phyloP scores from a whole-genome alignment of 805 yeast species.

The Sporopachydermia quercuum region DNA sequence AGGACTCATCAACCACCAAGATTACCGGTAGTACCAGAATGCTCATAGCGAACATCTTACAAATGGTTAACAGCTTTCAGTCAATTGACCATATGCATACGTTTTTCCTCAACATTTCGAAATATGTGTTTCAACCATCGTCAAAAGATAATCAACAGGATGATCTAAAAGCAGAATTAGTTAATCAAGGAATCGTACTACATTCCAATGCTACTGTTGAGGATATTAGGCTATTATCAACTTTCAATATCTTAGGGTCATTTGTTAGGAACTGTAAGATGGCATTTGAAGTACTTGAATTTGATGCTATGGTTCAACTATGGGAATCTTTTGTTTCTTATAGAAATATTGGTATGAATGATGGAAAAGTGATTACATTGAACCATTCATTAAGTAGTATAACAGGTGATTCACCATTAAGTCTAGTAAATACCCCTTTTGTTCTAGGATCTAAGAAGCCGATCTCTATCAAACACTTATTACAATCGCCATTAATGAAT shows the following conservation, averaged over 20 bases:
- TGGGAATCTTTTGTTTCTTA: conserved; percentile 24
- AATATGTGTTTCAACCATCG: conserved; percentile 1
- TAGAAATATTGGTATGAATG: conserved; percentile 9
- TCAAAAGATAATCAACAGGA: conserved; percentile 2
- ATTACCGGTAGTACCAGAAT: conserved; percentile 5
- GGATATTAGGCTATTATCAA: conserved; percentile 2
- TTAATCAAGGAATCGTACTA: background rate
- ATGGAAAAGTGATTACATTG: conserved; percentile 4
- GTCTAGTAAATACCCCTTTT: conserved; percentile 6
- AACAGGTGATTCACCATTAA: conserved; percentile 2
- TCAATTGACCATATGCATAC: background rate
- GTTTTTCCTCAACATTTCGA: background rate
- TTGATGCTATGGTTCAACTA: conserved; percentile 26
- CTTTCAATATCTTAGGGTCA: conserved; percentile 1
- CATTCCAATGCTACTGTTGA: conserved; percentile 2
- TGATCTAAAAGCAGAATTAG: background rate
- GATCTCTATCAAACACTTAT: conserved; percentile 4
- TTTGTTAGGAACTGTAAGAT: conserved; percentile 9
- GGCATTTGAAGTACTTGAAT: conserved; percentile 23
- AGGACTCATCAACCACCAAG: conserved; percentile 7
- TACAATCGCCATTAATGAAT: background rate
- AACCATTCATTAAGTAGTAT: conserved; percentile 2
- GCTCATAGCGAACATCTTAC: background rate
- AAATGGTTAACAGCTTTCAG: background rate
- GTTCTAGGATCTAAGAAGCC: conserved; percentile 6